phyloP scores from a whole-genome alignment of 768 basidiomycete genomes.

The Termitomyces sp. region DNA sequence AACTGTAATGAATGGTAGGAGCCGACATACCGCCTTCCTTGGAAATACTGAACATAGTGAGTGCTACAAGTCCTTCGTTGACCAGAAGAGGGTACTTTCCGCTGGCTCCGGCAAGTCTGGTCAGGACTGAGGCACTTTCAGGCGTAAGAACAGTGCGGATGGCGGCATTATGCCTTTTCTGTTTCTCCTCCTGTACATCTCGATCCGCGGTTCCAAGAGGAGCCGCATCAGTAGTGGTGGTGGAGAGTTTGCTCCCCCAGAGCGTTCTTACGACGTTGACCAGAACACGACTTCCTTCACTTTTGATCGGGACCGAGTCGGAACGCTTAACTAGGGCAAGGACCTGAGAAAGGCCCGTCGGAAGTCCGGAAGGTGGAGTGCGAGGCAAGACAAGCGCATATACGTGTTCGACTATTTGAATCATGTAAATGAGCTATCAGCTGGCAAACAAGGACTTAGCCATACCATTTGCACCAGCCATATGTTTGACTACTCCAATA shows the following conservation, averaged over 20 bases:
- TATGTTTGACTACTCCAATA: conserved; percentile 85
- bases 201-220: conserved; percentile 20
- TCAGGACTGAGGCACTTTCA: conserved; percentile 59
- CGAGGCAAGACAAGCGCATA: conserved; percentile 50
- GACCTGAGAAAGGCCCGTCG: conserved; percentile 62
- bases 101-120: conserved; percentile 70
- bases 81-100: conserved; percentile 80
- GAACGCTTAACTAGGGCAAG: conserved; percentile 74
- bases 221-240: conserved; percentile 17
- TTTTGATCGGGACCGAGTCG: conserved; percentile 78
- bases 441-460: not conserved
- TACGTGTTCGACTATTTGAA: conserved; percentile 36
- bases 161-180: conserved; percentile 49
- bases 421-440: not conserved
- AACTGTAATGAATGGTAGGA: not conserved
- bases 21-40: conserved; percentile 55
- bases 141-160: conserved; percentile 47
- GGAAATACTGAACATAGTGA: conserved; percentile 72
- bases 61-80: conserved; percentile 84
- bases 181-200: conserved; percentile 35
- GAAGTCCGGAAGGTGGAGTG: conserved; percentile 20
- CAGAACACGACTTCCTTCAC: conserved; percentile 86
- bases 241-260: conserved; percentile 50
- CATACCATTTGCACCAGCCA: conserved; percentile 76
- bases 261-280: conserved; percentile 83